These are phyloP conservation scores for Phytophthora aleatoria DNA, from an alignment of 352 stramenopile species.

Conservation along the genomic window DNA sequence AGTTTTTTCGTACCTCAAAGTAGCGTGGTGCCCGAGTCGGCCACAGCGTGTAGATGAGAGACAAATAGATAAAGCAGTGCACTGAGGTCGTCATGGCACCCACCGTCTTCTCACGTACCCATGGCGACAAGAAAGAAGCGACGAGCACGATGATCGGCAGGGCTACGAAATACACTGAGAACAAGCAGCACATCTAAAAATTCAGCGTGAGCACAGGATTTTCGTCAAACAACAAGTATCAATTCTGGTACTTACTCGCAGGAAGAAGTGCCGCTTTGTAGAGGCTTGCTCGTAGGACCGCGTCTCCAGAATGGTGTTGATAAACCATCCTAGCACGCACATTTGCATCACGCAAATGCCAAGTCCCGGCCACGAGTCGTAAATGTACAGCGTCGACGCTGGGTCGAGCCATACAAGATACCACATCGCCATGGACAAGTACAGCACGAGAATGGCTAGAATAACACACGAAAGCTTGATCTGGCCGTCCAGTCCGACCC, in stretches of 20 bases:
- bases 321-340: slow-evolving; percentile 66
- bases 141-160: slow-evolving; percentile 73
- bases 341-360: slow-evolving; percentile 71
- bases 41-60: slow-evolving; percentile 76
- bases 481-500: slow-evolving; percentile 60
- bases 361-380: slow-evolving; percentile 76
- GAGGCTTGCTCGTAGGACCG: slow-evolving; percentile 59
- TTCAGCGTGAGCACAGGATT: slow-evolving; percentile 4
- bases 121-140: slow-evolving; percentile 76
- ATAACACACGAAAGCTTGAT: slow-evolving; percentile 76
- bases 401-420: slow-evolving; percentile 82
- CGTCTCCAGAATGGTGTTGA: slow-evolving; percentile 69
- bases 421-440: slow-evolving; percentile 82
- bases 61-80: slow-evolving; percentile 59
- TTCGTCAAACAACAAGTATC: background rate
- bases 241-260: slow-evolving; percentile 37
- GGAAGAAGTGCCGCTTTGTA: slow-evolving; percentile 69
- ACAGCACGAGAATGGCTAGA: slow-evolving; percentile 59
- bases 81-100: slow-evolving; percentile 53
- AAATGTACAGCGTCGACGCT: slow-evolving; percentile 82
- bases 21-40: slow-evolving; percentile 68
- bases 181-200: slow-evolving; percentile 62
- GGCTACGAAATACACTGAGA: slow-evolving; percentile 73
- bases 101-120: slow-evolving; percentile 81
- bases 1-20: slow-evolving; percentile 67